These are phyloP conservation scores for Heimioporus sp. DNA, from an alignment of 768 basidiomycete species.

Conservation along the genomic window DNA sequence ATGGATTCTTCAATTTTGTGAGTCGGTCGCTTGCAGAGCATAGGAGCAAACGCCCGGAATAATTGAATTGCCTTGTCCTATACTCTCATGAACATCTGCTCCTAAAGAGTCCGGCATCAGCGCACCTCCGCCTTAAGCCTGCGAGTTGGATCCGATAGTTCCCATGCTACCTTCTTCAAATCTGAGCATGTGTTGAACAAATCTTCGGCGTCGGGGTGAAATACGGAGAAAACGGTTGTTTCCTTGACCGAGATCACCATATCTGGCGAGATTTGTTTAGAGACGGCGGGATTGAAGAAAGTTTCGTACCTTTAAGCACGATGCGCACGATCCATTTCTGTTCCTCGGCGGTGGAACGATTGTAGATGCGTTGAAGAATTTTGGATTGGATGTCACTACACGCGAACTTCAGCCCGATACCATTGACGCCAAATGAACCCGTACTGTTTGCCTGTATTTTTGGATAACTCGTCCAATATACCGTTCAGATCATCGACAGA, in stretches of 20 bases:
- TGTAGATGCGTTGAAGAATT: constrained; percentile 74
- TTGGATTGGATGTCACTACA: constrained; percentile 71
- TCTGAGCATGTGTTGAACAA: constrained; percentile 97
- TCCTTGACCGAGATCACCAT: constrained; percentile 93
- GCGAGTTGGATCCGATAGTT: constrained; percentile 72
- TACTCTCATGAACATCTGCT: constrained; percentile 3
- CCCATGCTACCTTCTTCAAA: constrained; percentile 90
- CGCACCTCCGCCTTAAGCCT: constrained; percentile 60
- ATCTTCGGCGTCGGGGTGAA: constrained; percentile 93
- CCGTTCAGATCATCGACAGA: constrained; percentile 84
- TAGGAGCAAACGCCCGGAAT: constrained; percentile 88
- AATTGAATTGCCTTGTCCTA: constrained; percentile 84
- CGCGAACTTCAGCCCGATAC: constrained; percentile 6
- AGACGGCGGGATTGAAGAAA: neutral
- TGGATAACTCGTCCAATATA: constrained; percentile 73
- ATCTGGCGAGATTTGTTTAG: constrained; percentile 45
- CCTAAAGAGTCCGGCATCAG: no score
- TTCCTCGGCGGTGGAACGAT: constrained; percentile 79
- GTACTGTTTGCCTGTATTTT: constrained; percentile 73
- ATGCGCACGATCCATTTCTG: constrained; percentile 97
- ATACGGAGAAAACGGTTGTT: constrained; percentile 85
- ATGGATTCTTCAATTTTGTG: constrained; percentile 80
- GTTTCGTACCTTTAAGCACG: constrained; percentile 77
- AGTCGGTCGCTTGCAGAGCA: constrained; percentile 90
- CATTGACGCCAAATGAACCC: constrained; percentile 10